Evolutionary conservation across 495 filamentous ascomycete genomes (phyloP), one percentile per base, ranked within the genome.

Genomic region (Penicillium manginii): DNA sequence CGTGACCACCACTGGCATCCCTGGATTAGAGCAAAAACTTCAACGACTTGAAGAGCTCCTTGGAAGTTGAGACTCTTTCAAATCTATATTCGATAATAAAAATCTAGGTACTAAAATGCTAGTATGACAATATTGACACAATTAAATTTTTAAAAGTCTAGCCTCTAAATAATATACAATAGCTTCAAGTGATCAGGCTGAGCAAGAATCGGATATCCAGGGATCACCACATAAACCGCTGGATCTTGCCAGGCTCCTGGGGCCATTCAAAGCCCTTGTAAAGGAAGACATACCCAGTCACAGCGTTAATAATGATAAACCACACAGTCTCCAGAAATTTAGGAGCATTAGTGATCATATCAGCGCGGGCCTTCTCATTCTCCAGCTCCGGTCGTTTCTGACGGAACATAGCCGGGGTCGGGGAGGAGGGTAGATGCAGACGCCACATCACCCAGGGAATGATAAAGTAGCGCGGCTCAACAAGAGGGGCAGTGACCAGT

Each of bases 401-500:
- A 18, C 67, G 61, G 40, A 71, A 72, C 46, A 61, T 60, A 9
- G 70, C 59, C 11, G 73, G 75, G 18, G 61, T 69, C 32, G 76
- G 76, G 45, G 71, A 63, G 14, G 73, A 63, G 7, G 89, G 89
- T 0, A 97, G 73, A 70, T 96, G 85, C 12, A 97, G 73, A 9
- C 96, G 81, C 91, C 92, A 98, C 67, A 97, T 84, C 26, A 97
- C 84, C 94, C 94, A 98, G 0, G 93, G 93, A 3, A 96, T 79
- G 67, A 98, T 93, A 68, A 96, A 93, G 68, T 98, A 98, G 4
- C 94, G 83, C 2, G 92, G 93, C 65, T 98, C 94, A 11, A 98
- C 93, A 2, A 98, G 82, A 2, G 94, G 92, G 0, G 96, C 93
- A 0, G 91, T 92, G 45, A 96, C 70, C 21, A 98, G 81, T 2